phyloP scores from a whole-genome alignment of 306 rosid species.

The Psophocarpus tetragonolobus region DNA sequence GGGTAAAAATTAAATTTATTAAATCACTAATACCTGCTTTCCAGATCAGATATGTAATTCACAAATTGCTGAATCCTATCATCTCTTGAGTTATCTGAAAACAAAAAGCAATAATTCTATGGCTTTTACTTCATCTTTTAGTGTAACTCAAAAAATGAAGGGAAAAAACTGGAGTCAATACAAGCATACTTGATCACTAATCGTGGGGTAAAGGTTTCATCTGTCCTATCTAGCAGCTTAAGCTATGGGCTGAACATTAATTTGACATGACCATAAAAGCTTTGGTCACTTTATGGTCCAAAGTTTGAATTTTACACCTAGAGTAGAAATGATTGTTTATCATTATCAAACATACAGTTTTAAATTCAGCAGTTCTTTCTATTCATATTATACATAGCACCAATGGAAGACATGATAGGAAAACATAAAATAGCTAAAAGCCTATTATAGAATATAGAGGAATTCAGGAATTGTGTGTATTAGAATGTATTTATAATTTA shows the following conservation, averaged over 20 bases:
- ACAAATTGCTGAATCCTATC: conserved; percentile 82
- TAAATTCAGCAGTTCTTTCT: conserved; percentile 8
- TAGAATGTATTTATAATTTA: too few species aligned
- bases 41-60: conserved; percentile 81
- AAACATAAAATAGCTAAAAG: conserved; percentile 19
- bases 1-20: conserved; percentile 17
- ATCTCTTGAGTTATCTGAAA: conserved; percentile 52
- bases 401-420: conserved; percentile 17
- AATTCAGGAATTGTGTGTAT: too few species aligned
- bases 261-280: conserved; percentile 24
- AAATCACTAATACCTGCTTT: conserved; percentile 60
- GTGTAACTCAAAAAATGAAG: conserved; percentile 9
- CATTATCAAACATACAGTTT: conserved; percentile 10
- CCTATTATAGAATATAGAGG: too few species aligned
- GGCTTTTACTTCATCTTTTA: conserved; percentile 26
- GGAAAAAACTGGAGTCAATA: conserved; percentile 17
- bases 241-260: conserved; percentile 6
- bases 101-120: conserved; percentile 27
- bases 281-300: conserved; percentile 17
- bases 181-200: conserved; percentile 19
- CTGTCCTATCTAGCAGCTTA: conserved; percentile 6
- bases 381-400: conserved; percentile 22
- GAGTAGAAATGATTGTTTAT: conserved; percentile 1
- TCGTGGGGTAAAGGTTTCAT: conserved; percentile 12
- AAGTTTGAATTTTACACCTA: conserved; percentile 13